Evolutionary conservation across 2,329 filamentous ascomycete genomes (phyloP), one percentile per base, ranked within the genome.

Genomic region (Septoria linicola): DNA sequence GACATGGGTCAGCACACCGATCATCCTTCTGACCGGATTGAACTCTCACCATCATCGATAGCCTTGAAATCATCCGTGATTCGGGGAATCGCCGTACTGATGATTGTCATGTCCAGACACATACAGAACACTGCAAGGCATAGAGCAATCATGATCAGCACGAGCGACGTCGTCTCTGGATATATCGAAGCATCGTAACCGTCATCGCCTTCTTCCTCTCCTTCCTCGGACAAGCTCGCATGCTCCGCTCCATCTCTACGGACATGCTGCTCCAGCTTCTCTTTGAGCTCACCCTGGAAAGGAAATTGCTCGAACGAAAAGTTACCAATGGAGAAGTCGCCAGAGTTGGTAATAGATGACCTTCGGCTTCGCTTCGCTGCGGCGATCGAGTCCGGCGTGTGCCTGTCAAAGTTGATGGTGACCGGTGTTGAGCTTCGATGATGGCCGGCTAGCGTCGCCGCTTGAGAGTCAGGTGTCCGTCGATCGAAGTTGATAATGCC

Each of bases 11-110:
- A 39, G 36, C 36, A 23, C 20, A 3, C 2, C 2, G 14, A 4
- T 13, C 16, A 17, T 17, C 17, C 13, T 6, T 21, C 8, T 3
- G 14, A 36, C 4, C 4, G 19, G 19, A 19, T 16, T 11, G 17
- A 13, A 13, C 8, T 19, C 36, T 3, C 13, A 39, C 36, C 39
- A 36, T 49, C 46, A 10, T 64, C 59, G 10, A 74, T 60, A n/a
- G 62, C 66, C 53, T 71, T 64, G 62, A 73, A 74, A 2, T 68
- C 64, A 7, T 64, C 66, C 0, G 72, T 73, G 23, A 74, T 73
- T 16, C 64, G 66, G 0, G 72, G 72, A 25, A 77, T 75, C 2
- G 75, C 75, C 1, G 72, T 76, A 6, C 71, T 69, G 30, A 77
- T 71, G 52, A 71, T 70, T 32, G 62, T 62, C 23, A 20, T 11